Evolutionary conservation across 768 basidiomycete genomes (phyloP).

Genomic region (Suillus plorans): DNA sequence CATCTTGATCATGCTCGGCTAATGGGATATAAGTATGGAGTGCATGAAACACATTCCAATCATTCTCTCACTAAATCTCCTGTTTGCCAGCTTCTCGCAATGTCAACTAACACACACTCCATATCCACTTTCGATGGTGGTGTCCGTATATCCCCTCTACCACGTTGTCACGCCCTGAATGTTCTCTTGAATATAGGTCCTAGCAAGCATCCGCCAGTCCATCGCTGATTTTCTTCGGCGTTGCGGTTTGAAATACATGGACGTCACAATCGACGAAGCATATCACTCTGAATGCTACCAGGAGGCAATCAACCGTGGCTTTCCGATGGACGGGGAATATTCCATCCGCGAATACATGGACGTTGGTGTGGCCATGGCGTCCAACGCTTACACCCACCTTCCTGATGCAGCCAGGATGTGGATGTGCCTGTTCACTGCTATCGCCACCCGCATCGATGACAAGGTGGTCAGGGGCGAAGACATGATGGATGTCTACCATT

Average conservation of each 20-base stretch:
- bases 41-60: no score
- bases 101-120: no score
- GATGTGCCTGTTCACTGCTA: neutral
- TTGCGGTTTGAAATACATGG: neutral
- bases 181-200: neutral
- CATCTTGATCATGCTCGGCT: no score
- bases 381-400: neutral
- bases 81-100: no score
- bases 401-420: neutral
- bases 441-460: neutral
- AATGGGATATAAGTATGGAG: no score
- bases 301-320: constrained; percentile 19
- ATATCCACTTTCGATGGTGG: no score
- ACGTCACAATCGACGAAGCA: neutral
- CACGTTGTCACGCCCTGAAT: no score
- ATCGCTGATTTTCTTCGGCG: neutral
- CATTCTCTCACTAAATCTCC: no score
- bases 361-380: constrained; percentile 17
- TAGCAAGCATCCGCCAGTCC: neutral
- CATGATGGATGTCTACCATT: constrained; percentile 20
- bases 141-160: no score
- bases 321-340: constrained; percentile 16
- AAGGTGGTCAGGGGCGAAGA: constrained; percentile 10
- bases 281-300: constrained; percentile 11
- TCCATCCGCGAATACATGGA: constrained; percentile 23